Conservation (phyloP, 192 early-diverging fungal genomes). For the Coemansia reversa region DNA sequence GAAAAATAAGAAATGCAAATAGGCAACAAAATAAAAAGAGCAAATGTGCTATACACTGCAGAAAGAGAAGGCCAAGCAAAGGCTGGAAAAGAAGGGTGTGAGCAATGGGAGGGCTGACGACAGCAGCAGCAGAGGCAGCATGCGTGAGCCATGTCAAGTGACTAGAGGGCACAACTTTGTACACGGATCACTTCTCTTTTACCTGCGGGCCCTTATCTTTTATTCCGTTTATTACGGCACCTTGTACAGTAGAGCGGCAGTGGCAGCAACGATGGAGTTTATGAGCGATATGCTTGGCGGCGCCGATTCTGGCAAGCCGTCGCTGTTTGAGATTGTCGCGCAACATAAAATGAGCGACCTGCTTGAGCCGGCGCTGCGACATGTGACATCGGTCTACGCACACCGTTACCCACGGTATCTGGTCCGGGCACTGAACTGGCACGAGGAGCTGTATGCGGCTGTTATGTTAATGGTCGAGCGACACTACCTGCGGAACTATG, state of each 20-base stretch:
- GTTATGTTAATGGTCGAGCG: slow-evolving; percentile 79
- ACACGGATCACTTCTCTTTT: too few relatives aligned
- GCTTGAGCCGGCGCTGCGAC: slow-evolving; percentile 80
- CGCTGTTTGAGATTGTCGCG: slow-evolving; percentile 87
- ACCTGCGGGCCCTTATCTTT: too few relatives aligned
- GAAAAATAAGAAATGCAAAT: neutral
- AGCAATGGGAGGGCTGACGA: too few relatives aligned
- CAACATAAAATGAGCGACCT: slow-evolving; percentile 81
- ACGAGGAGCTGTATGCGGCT: slow-evolving; percentile 80
- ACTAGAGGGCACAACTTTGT: slow-evolving; percentile 6
- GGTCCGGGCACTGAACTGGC: slow-evolving; percentile 69
- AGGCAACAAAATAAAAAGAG: neutral
- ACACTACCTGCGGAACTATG: slow-evolving; percentile 80
- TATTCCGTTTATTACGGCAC: too few relatives aligned
- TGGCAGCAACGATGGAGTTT: slow-evolving; percentile 68
- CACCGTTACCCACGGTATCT: slow-evolving; percentile 86
- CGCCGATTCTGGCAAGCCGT: slow-evolving; percentile 75
- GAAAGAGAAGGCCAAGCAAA: too few relatives aligned
- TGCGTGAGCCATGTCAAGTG: slow-evolving; percentile 2
- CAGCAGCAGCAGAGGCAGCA: neutral
- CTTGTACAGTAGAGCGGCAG: neutral
- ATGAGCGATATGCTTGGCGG: slow-evolving; percentile 76
- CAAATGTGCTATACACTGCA: too few relatives aligned
- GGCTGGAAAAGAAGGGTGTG: too few relatives aligned
- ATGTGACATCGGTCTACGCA: slow-evolving; percentile 82